Conservation (phyloP, 345 rosid genomes). For the Arabis hirsuta region DNA sequence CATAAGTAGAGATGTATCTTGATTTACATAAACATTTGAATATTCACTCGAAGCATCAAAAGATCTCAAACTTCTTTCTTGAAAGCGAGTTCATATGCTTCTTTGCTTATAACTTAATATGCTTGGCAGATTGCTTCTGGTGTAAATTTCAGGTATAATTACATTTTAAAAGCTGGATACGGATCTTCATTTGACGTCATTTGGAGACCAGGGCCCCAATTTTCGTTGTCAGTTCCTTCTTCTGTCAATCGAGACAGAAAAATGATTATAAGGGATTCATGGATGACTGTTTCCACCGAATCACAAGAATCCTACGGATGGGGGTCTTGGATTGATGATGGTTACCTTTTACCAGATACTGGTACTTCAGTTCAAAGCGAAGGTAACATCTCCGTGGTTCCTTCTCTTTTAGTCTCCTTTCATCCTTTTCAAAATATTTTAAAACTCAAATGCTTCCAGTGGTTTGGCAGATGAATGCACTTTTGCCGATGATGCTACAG, state of each 20-base stretch:
- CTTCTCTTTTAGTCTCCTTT: constrained; percentile 32
- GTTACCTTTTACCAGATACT: constrained; percentile 46
- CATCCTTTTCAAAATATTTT: constrained; percentile 52
- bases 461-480: constrained; percentile 79
- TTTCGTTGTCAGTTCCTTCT: constrained; percentile 69
- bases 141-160: constrained; percentile 82
- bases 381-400: constrained; percentile 63
- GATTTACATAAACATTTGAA: background rate
- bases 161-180: constrained; percentile 59
- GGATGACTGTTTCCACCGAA: constrained; percentile 55
- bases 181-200: constrained; percentile 56
- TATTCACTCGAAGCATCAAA: background rate
- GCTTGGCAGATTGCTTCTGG: constrained; percentile 69
- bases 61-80: constrained; percentile 1
- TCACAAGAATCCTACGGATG: constrained; percentile 53
- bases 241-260: constrained; percentile 48
- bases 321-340: constrained; percentile 86
- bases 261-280: constrained; percentile 77
- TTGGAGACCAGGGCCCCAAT: constrained; percentile 91
- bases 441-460: constrained; percentile 96
- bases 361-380: constrained; percentile 42
- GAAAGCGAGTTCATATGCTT: constrained; percentile 15
- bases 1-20: constrained; percentile 28
- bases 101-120: constrained; percentile 40
- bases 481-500: constrained; percentile 33